Conservation (phyloP, 2,329 filamentous ascomycete species). For the Xylariaceae sp. region DNA sequence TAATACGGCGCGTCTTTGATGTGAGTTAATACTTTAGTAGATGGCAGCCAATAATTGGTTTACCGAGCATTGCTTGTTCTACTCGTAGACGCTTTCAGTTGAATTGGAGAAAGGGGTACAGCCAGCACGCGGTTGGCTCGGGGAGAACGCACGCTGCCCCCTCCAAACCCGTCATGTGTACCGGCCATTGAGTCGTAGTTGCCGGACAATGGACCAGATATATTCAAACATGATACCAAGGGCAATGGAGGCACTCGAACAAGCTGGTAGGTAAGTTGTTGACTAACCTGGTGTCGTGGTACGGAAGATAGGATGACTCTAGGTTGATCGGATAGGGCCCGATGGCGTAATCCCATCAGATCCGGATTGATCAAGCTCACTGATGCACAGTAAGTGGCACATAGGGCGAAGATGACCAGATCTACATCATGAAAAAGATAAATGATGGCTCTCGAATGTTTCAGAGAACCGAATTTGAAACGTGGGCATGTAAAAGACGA, state of each 20-base stretch:
- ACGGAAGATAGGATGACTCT: conserved; percentile 17
- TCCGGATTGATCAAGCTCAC: background rate
- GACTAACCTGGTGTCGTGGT: conserved; percentile 19
- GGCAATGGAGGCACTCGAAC: conserved; percentile 6
- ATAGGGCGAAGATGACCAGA: background rate
- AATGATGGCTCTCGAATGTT: background rate
- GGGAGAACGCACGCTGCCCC: conserved; percentile 1
- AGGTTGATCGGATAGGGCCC: background rate
- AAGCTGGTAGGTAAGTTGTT: conserved; percentile 11
- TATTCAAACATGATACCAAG: conserved; percentile 16
- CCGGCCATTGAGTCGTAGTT: conserved; percentile 29
- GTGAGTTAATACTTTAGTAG: background rate
- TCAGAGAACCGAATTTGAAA: background rate
- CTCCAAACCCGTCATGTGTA: conserved; percentile 8
- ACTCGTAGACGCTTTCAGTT: background rate
- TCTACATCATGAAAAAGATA: background rate
- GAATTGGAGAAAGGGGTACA: conserved; percentile 7
- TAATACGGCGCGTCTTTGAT: background rate
- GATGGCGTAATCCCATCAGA: background rate
- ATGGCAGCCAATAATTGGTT: conserved; percentile 3
- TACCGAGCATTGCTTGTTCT: background rate
- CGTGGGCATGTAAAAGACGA: background rate
- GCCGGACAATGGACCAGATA: conserved; percentile 21
- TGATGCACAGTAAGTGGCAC: background rate
- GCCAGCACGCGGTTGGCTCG: conserved; percentile 9